Percentiles rank a stretch among this genome's conserved stretches.
phyloP scores from a whole-genome alignment of 768 basidiomycete genomes.

The Mycena maculata region DNA sequence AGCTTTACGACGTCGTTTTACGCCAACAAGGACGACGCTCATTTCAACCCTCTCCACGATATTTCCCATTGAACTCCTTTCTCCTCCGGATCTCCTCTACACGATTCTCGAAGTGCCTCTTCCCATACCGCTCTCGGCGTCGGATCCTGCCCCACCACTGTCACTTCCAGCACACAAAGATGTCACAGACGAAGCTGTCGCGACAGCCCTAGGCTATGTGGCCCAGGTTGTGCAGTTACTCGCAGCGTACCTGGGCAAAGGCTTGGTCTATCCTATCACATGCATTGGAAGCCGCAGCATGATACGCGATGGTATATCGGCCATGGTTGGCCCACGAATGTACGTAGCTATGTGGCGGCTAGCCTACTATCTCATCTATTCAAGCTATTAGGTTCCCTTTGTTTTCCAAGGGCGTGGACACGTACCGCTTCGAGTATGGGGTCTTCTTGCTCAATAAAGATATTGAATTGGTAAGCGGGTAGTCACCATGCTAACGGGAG shows the following conservation, averaged over 20 bases:
- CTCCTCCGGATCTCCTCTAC: constrained; percentile 88
- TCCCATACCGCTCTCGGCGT: constrained; percentile 80
- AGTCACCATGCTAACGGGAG: constrained; percentile 19
- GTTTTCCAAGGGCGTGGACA: constrained; percentile 94
- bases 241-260: constrained; percentile 79
- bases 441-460: constrained; percentile 97
- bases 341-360: constrained; percentile 52
- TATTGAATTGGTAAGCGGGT: constrained; percentile 85
- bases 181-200: constrained; percentile 87
- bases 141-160: constrained; percentile 88
- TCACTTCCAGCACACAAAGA: constrained; percentile 71
- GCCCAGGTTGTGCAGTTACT: constrained; percentile 89
- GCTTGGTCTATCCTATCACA: constrained; percentile 89
- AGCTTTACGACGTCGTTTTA: constrained; percentile 61
- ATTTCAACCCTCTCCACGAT: constrained; percentile 79
- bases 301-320: constrained; percentile 92
- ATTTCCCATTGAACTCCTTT: constrained; percentile 90
- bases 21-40: constrained; percentile 69
- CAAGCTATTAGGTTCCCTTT: constrained; percentile 82
- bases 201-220: constrained; percentile 91
- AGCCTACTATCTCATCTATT: constrained; percentile 14
- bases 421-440: constrained; percentile 97
- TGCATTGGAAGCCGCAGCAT: constrained; percentile 91
- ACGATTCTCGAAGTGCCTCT: constrained; percentile 90
- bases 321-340: constrained; percentile 96